phyloP scores from a whole-genome alignment of 257 asterid genomes.

The Avicennia marina region DNA sequence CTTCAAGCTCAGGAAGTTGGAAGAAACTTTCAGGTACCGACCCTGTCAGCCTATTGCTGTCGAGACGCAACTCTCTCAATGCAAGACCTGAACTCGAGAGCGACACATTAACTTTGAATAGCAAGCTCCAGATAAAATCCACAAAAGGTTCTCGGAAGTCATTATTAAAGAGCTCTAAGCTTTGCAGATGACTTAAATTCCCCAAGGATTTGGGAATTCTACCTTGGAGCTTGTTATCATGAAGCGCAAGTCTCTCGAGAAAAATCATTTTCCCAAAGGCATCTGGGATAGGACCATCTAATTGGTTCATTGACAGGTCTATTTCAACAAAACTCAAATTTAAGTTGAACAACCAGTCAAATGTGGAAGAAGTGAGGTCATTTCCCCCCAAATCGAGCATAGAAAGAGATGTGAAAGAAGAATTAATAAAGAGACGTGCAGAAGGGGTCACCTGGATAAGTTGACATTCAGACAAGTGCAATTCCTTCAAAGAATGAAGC shows the following conservation, averaged over 20 bases:
- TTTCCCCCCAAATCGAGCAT: neutral
- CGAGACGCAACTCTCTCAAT: neutral
- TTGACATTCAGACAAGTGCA: neutral
- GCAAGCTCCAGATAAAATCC: conserved; percentile 5
- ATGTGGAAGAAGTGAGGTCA: conserved; percentile 4
- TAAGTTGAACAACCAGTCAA: conserved; percentile 14
- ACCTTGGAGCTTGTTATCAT: conserved; percentile 11
- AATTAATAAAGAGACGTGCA: neutral
- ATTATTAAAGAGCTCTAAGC: neutral
- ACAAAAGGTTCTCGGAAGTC: conserved; percentile 1
- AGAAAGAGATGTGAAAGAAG: conserved; percentile 17
- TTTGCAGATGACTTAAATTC: neutral
- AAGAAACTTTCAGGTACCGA: conserved; percentile 19
- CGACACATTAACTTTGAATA: neutral
- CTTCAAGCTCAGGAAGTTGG: conserved; percentile 19
- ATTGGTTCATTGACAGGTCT: conserved; percentile 11
- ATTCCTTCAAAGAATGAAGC: neutral
- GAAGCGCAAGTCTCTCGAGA: conserved; percentile 4
- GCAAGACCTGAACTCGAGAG: neutral
- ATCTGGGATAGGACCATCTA: conserved; percentile 22
- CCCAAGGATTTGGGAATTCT: conserved; percentile 16
- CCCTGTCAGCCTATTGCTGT: conserved; percentile 5
- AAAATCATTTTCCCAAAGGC: conserved; percentile 13
- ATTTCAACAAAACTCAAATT: conserved; percentile 12
- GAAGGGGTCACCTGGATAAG: neutral